phyloP scores from a whole-genome alignment of 2,329 filamentous ascomycete species.

The Aspergillus hortae region DNA sequence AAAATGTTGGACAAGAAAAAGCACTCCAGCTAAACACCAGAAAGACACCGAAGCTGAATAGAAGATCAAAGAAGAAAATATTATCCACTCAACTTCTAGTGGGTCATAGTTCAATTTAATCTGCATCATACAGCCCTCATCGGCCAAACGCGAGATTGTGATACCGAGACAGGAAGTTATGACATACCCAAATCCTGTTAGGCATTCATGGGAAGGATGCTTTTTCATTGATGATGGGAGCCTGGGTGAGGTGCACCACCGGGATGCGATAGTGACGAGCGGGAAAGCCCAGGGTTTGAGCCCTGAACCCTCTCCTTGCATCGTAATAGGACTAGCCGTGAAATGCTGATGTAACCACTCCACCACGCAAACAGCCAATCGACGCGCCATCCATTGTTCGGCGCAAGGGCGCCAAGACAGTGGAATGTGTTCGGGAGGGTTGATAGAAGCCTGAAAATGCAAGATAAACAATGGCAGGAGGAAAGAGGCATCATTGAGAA shows the following conservation, averaged over 20 bases:
- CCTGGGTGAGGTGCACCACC: slow-evolving; percentile 7
- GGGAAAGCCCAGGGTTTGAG: slow-evolving; percentile 21
- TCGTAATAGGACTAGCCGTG: slow-evolving; percentile 20
- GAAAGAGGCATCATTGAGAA: no score
- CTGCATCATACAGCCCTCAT: slow-evolving; percentile 4
- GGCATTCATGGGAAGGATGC: slow-evolving; percentile 16
- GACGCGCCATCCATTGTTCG: background rate
- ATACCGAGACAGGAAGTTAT: slow-evolving; percentile 17
- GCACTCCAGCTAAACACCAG: background rate
- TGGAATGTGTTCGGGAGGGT: background rate
- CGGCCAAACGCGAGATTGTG: slow-evolving; percentile 9
- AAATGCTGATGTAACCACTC: slow-evolving; percentile 17
- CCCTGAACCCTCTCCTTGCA: slow-evolving; percentile 28
- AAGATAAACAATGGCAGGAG: no score
- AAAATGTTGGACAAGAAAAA: slow-evolving; percentile 1
- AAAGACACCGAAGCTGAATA: slow-evolving; percentile 2
- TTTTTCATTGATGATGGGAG: background rate
- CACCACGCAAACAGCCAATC: background rate
- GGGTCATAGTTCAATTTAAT: background rate
- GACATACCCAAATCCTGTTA: slow-evolving; percentile 20
- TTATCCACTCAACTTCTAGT: background rate
- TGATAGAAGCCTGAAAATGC: background rate
- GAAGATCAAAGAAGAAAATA: slow-evolving; percentile 10
- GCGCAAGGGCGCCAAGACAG: background rate
- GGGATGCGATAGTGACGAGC: slow-evolving; percentile 16